Base-by-base conservation (phyloP, 2,329 filamentous ascomycete genomes). In the Clarireedia paspali region DNA sequence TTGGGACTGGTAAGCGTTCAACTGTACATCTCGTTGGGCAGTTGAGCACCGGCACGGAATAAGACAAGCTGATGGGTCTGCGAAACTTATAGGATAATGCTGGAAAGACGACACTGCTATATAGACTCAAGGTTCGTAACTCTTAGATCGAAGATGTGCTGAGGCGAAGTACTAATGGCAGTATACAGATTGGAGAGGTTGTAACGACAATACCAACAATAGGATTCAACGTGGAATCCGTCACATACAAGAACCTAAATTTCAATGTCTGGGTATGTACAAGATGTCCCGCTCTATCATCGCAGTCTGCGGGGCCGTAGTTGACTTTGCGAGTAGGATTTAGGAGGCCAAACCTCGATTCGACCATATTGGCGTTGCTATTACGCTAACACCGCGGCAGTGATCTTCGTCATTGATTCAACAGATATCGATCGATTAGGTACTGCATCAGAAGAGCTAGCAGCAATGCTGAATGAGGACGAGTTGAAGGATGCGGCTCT, bases 191-290 rank as follows among this genome's bases (percentile, higher is more conserved):
- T 70, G 94, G 94, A 70, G 94, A 99, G 73, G 94, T 99, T 46
- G 94, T 99, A 64, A 97, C 94, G 60, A 99, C 94, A 67, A 97
- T 97, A 79, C 94, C 94, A 20, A 99, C 94, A 54, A 97, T 99
- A 72, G 94, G 94, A 59, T 99, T 99, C 80, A 99, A 99, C 72
- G 94, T 99, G 67, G 94, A 99, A 75, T 96, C 91, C 23, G 94
- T 99, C 62, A 94, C 91, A 66, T 99, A 99, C 79, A 92, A 92
- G 73, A 97, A 96, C 71, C 81, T 99, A 60, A 96, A 96, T 73
- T 95, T 99, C 73, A 97, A 97, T 70, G 94, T 99, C 68, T 99
- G 94, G 94, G 87, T 90, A 85, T 56, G 84, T 69, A 56, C 46
- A 38, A 38, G 3, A 17, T 54, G 38, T 14, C 14, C 40, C 40